A percentile compares a stretch with the other conserved stretches of the same genome.
Conservation (phyloP, 1,139 yeast genomes). For the Candida gigantensis region DNA sequence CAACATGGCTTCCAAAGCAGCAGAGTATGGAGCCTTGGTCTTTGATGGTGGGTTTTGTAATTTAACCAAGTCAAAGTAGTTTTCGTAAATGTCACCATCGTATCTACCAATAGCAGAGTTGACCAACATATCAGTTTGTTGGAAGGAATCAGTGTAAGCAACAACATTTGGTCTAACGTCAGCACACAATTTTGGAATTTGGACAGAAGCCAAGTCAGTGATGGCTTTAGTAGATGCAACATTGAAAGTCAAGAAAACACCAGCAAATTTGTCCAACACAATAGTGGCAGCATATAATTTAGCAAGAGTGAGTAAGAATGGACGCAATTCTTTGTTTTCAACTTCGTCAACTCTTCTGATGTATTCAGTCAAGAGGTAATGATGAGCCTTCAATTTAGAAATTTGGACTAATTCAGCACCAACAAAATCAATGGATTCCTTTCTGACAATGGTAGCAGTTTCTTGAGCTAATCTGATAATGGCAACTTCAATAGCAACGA, state of each 20-base stretch:
- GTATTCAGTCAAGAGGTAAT: constrained; percentile 36
- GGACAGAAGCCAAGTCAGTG: constrained; percentile 31
- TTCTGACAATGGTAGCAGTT: constrained; percentile 32
- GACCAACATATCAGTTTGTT: constrained; percentile 44
- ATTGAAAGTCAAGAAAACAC: constrained; percentile 41
- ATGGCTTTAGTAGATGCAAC: constrained; percentile 37
- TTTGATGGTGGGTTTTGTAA: constrained; percentile 35
- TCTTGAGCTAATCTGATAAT: constrained; percentile 41
- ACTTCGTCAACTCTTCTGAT: constrained; percentile 24
- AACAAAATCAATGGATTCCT: constrained; percentile 43
- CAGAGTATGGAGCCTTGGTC: constrained; percentile 44
- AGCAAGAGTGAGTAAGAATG: constrained; percentile 29
- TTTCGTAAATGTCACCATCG: constrained; percentile 50
- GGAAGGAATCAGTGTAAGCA: constrained; percentile 52
- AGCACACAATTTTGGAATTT: constrained; percentile 36
- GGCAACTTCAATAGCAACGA: constrained; percentile 43
- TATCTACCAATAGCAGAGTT: constrained; percentile 46
- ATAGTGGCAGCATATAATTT: constrained; percentile 30
- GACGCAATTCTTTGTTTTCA: constrained; percentile 24
- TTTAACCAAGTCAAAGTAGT: constrained; percentile 44
- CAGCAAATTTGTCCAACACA: constrained; percentile 40
- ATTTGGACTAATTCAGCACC: constrained; percentile 60
- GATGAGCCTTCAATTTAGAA: constrained; percentile 54
- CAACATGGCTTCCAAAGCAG: constrained; percentile 36
- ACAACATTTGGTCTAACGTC: constrained; percentile 47